Evolutionary conservation across 257 asterid genomes (phyloP), one percentile per base, ranked within the genome.

Genomic region (Anisodus tanguticus): DNA sequence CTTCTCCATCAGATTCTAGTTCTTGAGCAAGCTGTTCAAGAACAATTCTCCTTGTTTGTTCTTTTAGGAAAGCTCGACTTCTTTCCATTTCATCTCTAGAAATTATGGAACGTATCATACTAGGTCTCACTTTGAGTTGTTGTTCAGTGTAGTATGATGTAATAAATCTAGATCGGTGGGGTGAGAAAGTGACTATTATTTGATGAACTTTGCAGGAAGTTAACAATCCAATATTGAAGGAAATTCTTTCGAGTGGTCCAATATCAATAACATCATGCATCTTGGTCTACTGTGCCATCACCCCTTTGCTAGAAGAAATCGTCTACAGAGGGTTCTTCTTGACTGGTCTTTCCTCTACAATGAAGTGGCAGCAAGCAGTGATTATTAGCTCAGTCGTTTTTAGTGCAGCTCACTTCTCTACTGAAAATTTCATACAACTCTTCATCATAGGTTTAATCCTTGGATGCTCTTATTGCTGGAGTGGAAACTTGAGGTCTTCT

Each of bases 391-490:
- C 98, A 74, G 49, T 91, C 47, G 86, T 90, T 82, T 95, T 95
- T 85, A 94, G 98, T 79, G 94, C 94, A 41, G 90, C 92, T 87
- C 98, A 94, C 85, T 92, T 95, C 87, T 91, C 98, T 7, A 85
- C 87, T 59, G 99, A 95, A 89, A 94, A 90, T 85, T 95, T 92
- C 86, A 47, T 92, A 62, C 98, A 92, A 35, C 90, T 94, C 82
- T 62, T 91, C 78, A 60, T 88, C 62, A 88, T 94, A 68, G 97
- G 98, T 16, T 85, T 86, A 64, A 91, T 93, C 16, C 94, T 95
- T 19, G 98, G 97, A 81, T 91, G 92, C 87, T 89, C 97, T 1
- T 93, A 93, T 72, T 93, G 97, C 86, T 95, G 98, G 98, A 89
- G 97, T 2, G 98, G 99, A 39, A 91, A 92, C 89, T 83, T 93